A percentile compares a stretch with the other conserved stretches of the same genome.
Conservation (phyloP, 2,329 filamentous ascomycete species). For the Diaporthe sp. region DNA sequence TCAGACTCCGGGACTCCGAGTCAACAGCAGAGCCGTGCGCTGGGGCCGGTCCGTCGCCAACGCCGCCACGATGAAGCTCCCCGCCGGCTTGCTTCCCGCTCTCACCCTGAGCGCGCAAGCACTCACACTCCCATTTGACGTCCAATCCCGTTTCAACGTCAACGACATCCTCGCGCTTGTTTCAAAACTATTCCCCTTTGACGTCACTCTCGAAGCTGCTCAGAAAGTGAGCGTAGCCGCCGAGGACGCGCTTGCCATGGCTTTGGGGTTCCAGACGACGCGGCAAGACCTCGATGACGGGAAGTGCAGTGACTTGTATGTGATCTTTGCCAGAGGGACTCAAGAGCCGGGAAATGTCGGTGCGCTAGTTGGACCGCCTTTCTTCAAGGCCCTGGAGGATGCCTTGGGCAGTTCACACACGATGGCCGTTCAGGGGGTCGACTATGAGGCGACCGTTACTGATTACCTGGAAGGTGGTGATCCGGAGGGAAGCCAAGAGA, state of each 20-base stretch:
- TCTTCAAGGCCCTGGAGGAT: conserved; percentile 42
- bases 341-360: conserved; percentile 46
- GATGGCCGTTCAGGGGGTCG: conserved; percentile 45
- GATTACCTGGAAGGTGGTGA: conserved; percentile 45
- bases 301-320: conserved; percentile 41
- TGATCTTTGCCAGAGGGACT: conserved; percentile 48
- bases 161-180: conserved; percentile 30
- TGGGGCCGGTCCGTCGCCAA: background rate
- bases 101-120: conserved; percentile 12
- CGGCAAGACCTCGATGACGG: conserved; percentile 31
- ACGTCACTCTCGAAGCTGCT: conserved; percentile 4
- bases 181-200: conserved; percentile 25
- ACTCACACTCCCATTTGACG: background rate
- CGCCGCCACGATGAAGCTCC: conserved; percentile 25
- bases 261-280: conserved; percentile 30
- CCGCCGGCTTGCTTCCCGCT: background rate
- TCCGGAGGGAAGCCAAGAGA: conserved; percentile 35
- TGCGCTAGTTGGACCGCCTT: conserved; percentile 43
- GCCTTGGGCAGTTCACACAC: conserved; percentile 36
- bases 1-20: background rate
- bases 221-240: background rate
- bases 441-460: conserved; percentile 43
- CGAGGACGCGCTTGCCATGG: conserved; percentile 14
- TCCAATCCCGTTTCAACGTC: conserved; percentile 5
- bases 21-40: background rate